Percentiles rank a stretch among this genome's conserved stretches.
These are phyloP conservation scores for Daldinia sp. DNA, from an alignment of 2,329 filamentous ascomycete genomes.

Conservation along the genomic window DNA sequence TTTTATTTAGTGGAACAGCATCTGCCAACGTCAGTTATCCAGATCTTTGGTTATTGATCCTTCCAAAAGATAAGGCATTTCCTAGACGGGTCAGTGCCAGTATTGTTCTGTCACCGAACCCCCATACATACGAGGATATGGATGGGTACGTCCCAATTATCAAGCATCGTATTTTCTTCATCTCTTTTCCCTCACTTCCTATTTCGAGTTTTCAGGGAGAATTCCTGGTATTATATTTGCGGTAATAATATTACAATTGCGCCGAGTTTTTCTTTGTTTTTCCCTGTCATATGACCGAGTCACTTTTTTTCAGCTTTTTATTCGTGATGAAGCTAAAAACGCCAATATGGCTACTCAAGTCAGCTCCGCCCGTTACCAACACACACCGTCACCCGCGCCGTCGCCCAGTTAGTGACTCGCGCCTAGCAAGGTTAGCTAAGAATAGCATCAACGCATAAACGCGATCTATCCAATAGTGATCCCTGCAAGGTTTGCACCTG, in stretches of 20 bases:
- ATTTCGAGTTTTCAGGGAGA: conserved; percentile 9
- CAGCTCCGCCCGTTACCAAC: conserved; percentile 18
- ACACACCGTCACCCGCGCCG: conserved; percentile 29
- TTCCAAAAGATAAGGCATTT: conserved; percentile 10
- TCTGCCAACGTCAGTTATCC: conserved; percentile 11
- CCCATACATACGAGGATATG: not conserved
- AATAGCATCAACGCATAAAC: conserved; percentile 37
- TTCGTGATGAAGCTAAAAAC: conserved; percentile 7
- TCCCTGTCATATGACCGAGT: conserved; percentile 13
- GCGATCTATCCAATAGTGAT: conserved; percentile 31
- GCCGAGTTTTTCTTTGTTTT: conserved; percentile 7
- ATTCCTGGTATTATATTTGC: conserved; percentile 2
- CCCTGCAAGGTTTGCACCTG: conserved; percentile 35
- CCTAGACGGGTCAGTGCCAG: conserved; percentile 4
- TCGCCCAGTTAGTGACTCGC: conserved; percentile 34
- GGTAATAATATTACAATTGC: conserved; percentile 2
- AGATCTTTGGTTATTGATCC: conserved; percentile 33
- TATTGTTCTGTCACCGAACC: conserved; percentile 18
- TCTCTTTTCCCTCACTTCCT: conserved; percentile 10
- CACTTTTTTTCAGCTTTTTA: not conserved
- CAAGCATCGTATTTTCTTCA: conserved; percentile 17
- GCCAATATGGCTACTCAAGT: conserved; percentile 12
- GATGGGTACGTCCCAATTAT: not conserved
- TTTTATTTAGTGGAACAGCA: conserved; percentile 24
- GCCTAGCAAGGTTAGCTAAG: conserved; percentile 32